Base-by-base conservation (phyloP, 2,329 filamentous ascomycete species). In the Onygena corvina region DNA sequence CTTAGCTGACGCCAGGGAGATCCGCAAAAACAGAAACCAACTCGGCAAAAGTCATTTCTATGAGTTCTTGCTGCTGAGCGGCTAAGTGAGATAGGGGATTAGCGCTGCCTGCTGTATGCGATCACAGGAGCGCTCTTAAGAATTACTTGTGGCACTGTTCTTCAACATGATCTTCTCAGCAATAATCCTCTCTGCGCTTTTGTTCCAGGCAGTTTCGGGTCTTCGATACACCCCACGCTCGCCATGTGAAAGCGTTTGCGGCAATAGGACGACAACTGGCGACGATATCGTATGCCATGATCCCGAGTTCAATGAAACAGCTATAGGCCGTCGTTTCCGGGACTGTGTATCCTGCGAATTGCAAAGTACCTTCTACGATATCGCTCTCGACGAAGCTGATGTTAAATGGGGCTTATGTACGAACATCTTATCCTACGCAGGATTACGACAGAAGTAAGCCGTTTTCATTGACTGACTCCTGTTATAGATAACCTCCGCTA, bases 371-470 rank as follows among this genome's bases (percentile, higher is more conserved):
- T 68, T 63, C 49, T 53, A 58, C 14, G 60, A 68, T 53, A 47
- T 53, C 2, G 40, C 38, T 1, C 61, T 59, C 1, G 65, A 64
- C 20, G 61, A 69, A 51, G 63, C 69, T 14, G 70, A 72, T 54
- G 65, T 71, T 7, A 58, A 66, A 54, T 72, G 67, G 69, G 69
- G 64, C 31, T 58, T 72, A 38, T 69, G 70, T 72, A 67, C 54
- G 45, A 42, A 30, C 4, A 11, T 14, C 31, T 9, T 27, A 18
- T 40, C 11, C 7, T 35, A 21, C 31, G 38, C 5, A 12, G 21
- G n/a, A 4, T 27, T 16, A 16, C 14, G 18, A 35, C 2, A 14
- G 9, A 31, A 42, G 4, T 34, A 21, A 16, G 23, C 14, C n/a
- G 4, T 5, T 21, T 38, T 47, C 12, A 7, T 27, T 49, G 47